phyloP scores from a whole-genome alignment of 257 asterid genomes.

The Coffea eugenioides region DNA sequence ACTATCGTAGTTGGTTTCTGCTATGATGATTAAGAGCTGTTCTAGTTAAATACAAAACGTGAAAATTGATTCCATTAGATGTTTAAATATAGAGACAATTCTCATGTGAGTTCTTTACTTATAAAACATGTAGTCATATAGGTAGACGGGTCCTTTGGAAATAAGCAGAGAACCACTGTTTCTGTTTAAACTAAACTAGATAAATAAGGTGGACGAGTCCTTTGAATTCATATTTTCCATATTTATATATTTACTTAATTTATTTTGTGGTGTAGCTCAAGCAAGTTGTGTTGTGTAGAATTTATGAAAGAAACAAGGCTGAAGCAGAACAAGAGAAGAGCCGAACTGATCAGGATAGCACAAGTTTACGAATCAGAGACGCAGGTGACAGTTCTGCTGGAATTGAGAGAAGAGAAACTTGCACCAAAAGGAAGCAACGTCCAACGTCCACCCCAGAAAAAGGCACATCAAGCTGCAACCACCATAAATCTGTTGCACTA shows the following conservation, averaged over 20 bases:
- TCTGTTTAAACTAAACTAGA: too few relatives aligned
- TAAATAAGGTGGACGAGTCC: too few relatives aligned
- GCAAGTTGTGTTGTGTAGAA: constrained; percentile 1
- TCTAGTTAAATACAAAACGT: too few relatives aligned
- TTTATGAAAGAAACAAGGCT: not conserved
- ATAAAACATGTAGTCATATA: too few relatives aligned
- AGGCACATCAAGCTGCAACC: not conserved
- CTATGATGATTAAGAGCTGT: not conserved
- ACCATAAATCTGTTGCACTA: not conserved
- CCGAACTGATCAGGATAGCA: not conserved
- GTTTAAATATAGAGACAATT: too few relatives aligned
- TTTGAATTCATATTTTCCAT: too few relatives aligned
- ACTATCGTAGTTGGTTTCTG: not conserved
- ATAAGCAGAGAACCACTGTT: too few relatives aligned
- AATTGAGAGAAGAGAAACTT: not conserved
- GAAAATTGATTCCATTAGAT: too few relatives aligned
- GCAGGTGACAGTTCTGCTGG: not conserved
- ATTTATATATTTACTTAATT: not conserved
- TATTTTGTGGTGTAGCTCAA: not conserved
- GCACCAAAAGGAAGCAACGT: not conserved
- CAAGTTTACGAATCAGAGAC: not conserved
- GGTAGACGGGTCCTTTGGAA: too few relatives aligned
- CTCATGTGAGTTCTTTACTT: too few relatives aligned
- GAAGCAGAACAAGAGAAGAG: not conserved
- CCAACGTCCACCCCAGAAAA: not conserved